These are phyloP conservation scores for Leishmania martiniquensis DNA, from an alignment of 208 protist genomes.

Conservation along the genomic window DNA sequence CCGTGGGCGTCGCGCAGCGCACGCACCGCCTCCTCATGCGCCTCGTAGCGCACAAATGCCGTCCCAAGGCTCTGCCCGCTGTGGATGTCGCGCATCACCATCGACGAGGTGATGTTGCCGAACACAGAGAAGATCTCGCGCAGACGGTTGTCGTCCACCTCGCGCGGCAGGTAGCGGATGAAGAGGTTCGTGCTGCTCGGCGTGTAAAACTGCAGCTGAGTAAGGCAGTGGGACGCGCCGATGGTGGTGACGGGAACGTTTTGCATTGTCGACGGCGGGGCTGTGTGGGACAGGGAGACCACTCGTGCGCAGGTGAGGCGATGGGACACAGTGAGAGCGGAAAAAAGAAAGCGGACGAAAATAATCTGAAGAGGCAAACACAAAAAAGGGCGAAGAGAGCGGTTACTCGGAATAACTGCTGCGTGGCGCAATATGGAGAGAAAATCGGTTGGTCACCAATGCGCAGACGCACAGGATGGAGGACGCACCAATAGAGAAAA, in stretches of 20 bases:
- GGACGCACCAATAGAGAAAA: too few relatives aligned
- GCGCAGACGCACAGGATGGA: too few relatives aligned
- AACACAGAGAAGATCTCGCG: conserved; percentile 32
- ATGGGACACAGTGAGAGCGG: neutral
- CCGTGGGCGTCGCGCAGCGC: conserved; percentile 25
- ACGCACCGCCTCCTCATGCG: conserved; percentile 22
- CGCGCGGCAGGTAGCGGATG: conserved; percentile 35
- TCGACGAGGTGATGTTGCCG: conserved; percentile 41
- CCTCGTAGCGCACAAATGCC: conserved; percentile 47
- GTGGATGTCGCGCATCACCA: conserved; percentile 61
- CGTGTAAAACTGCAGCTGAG: conserved; percentile 31
- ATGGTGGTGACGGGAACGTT: neutral
- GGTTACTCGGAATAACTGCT: too few relatives aligned
- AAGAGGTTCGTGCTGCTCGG: conserved; percentile 59
- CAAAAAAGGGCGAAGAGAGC: too few relatives aligned
- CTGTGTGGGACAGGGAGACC: too few relatives aligned
- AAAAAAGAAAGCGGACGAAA: too few relatives aligned
- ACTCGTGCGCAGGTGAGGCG: too few relatives aligned
- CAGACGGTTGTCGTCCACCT: conserved; percentile 41
- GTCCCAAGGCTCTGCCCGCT: conserved; percentile 45
- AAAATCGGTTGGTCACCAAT: too few relatives aligned
- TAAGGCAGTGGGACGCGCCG: neutral
- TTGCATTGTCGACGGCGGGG: neutral
- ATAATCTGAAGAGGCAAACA: too few relatives aligned
- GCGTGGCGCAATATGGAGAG: too few relatives aligned